Percentiles rank a stretch among this genome's conserved stretches.
Conservation (phyloP, 1,139 yeast species). For the Yamadazyma aaseri region DNA sequence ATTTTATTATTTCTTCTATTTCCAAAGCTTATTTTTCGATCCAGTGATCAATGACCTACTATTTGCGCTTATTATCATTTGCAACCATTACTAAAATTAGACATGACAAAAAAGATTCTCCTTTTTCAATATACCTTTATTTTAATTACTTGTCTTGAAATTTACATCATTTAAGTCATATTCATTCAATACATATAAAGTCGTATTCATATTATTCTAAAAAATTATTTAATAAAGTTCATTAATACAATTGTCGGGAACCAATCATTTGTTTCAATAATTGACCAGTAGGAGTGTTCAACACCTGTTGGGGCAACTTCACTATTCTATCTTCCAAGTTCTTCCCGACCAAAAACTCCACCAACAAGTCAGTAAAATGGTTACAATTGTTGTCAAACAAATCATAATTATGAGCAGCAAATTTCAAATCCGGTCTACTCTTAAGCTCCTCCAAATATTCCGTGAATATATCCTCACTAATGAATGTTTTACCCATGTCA, state of each 20-base stretch:
- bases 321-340: conserved; percentile 49
- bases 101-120: too few relatives aligned
- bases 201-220: too few relatives aligned
- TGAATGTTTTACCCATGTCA: conserved; percentile 53
- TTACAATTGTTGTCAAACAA: conserved; percentile 68
- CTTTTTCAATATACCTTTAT: too few relatives aligned
- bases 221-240: background rate
- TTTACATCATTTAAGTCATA: background rate
- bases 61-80: too few relatives aligned
- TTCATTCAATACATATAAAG: background rate
- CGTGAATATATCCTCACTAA: conserved; percentile 50
- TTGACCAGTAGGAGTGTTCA: conserved; percentile 60
- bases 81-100: too few relatives aligned
- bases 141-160: too few relatives aligned
- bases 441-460: conserved; percentile 54
- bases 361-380: conserved; percentile 58
- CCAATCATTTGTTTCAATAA: conserved; percentile 31
- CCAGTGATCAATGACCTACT: too few relatives aligned
- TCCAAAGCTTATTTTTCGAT: too few relatives aligned
- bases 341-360: conserved; percentile 60
- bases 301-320: conserved; percentile 54
- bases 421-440: conserved; percentile 37
- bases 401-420: conserved; percentile 51
- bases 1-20: too few relatives aligned
- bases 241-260: conserved; percentile 3